A percentile compares a stretch with the other conserved stretches of the same genome.
phyloP scores from a whole-genome alignment of 805 yeast species.

The Pichia pseudocactophila region DNA sequence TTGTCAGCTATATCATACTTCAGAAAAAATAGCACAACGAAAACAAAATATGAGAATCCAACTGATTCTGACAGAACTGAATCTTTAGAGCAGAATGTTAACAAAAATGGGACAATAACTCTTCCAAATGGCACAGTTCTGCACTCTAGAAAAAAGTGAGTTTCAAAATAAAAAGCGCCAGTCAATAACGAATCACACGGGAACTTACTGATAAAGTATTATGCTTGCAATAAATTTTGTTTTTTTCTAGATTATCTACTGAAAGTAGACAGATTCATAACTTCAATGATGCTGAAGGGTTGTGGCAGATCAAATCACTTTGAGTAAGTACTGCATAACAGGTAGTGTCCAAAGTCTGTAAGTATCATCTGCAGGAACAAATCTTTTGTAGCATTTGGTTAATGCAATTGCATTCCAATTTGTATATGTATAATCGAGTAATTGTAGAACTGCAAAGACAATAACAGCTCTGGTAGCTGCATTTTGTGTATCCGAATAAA shows the following conservation, averaged over 20 bases:
- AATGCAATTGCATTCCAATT: background rate
- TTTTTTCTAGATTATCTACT: too few relatives aligned
- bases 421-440: background rate
- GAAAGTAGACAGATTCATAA: too few relatives aligned
- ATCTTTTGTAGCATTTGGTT: background rate
- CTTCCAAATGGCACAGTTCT: constrained; percentile 9
- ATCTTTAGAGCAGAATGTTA: background rate
- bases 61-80: constrained; percentile 18
- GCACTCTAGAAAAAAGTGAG: constrained; percentile 7
- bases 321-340: background rate
- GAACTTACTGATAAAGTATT: too few relatives aligned
- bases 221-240: too few relatives aligned
- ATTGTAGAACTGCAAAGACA: background rate
- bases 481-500: background rate
- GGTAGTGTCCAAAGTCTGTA: background rate
- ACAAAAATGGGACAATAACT: background rate
- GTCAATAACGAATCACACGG: too few relatives aligned
- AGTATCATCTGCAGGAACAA: background rate
- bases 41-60: background rate
- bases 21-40: background rate
- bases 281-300: too few relatives aligned
- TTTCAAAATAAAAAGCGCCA: too few relatives aligned
- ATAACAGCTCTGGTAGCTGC: background rate
- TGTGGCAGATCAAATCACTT: background rate
- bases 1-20: background rate